These are phyloP conservation scores for Cercospora zeae-maydis DNA, from an alignment of 2,329 filamentous ascomycete genomes.

Conservation along the genomic window DNA sequence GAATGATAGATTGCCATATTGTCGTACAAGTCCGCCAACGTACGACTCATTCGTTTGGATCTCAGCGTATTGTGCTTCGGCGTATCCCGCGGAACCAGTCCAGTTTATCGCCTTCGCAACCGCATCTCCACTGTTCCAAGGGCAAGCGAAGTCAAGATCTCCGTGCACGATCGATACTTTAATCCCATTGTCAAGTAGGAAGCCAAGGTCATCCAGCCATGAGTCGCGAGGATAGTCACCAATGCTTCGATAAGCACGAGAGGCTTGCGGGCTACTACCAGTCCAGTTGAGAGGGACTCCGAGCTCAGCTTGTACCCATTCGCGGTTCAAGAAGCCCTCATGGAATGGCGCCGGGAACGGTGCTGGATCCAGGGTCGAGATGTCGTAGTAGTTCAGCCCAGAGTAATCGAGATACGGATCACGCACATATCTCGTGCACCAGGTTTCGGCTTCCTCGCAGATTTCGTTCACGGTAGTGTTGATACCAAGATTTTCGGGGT, in stretches of 20 bases:
- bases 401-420: slow-evolving; percentile 42
- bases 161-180: slow-evolving; percentile 29
- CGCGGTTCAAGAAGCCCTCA: slow-evolving; percentile 46
- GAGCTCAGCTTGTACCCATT: slow-evolving; percentile 45
- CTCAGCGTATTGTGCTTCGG: slow-evolving; percentile 30
- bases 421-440: slow-evolving; percentile 47
- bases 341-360: slow-evolving; percentile 13
- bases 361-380: slow-evolving; percentile 45
- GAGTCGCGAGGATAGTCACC: slow-evolving; percentile 23
- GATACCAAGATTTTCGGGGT: slow-evolving; percentile 48
- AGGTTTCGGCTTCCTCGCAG: slow-evolving; percentile 40
- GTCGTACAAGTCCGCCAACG: slow-evolving; percentile 32
- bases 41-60: slow-evolving; percentile 30
- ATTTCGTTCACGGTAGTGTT: slow-evolving; percentile 39
- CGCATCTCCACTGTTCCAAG: slow-evolving; percentile 30
- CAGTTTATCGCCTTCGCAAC: slow-evolving; percentile 28
- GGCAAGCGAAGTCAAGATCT: slow-evolving; percentile 29
- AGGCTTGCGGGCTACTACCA: neutral
- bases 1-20: slow-evolving; percentile 36
- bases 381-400: slow-evolving; percentile 55
- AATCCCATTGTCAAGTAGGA: slow-evolving; percentile 25
- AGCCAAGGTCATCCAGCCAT: slow-evolving; percentile 26
- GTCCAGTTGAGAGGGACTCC: slow-evolving; percentile 49
- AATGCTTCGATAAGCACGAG: slow-evolving; percentile 8
- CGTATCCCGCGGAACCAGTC: slow-evolving; percentile 21